A percentile compares a stretch with the other conserved stretches of the same genome.
phyloP scores from a whole-genome alignment of 2,329 filamentous ascomycete genomes.

The Claviceps purpurea region DNA sequence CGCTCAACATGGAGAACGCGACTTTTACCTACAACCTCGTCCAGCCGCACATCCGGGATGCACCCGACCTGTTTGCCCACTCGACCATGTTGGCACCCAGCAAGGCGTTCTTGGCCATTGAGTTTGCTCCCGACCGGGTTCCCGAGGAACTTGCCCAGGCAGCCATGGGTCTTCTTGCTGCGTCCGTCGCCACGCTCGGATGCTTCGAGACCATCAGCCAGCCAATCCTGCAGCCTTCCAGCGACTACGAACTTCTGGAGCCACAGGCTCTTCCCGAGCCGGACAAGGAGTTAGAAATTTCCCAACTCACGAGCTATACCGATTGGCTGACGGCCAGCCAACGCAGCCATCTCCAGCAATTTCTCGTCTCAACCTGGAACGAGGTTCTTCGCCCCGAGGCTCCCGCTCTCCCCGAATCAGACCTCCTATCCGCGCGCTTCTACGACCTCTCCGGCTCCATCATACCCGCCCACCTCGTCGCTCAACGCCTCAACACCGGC shows the following conservation, averaged over 20 bases:
- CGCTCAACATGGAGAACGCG: conserved; percentile 31
- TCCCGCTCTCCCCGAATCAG: conserved; percentile 25
- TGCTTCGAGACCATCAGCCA: conserved; percentile 31
- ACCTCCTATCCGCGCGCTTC: conserved; percentile 33
- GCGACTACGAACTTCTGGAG: conserved; percentile 22
- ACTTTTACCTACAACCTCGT: conserved; percentile 30
- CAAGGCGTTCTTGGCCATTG: conserved; percentile 28
- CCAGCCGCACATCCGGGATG: conserved; percentile 26
- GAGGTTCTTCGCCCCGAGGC: conserved; percentile 26
- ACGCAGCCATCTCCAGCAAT: conserved; percentile 24
- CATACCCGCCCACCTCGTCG: conserved; percentile 33
- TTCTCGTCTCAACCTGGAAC: conserved; percentile 32
- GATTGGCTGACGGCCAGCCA: conserved; percentile 25
- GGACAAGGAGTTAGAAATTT: conserved; percentile 12
- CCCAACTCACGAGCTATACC: conserved; percentile 3
- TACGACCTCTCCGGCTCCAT: conserved; percentile 37
- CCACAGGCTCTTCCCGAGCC: conserved; percentile 27
- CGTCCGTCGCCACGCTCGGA: conserved; percentile 31
- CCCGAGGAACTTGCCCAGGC: conserved; percentile 27
- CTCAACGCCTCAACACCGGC: conserved; percentile 29
- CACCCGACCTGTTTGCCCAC: conserved; percentile 32
- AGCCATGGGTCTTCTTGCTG: conserved; percentile 31
- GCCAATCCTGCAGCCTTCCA: conserved; percentile 29
- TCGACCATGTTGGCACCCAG: conserved; percentile 25
- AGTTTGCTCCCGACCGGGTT: conserved; percentile 32